Percentiles rank a stretch among this genome's conserved stretches.
These are phyloP conservation scores for Phytophthora melonis DNA, from an alignment of 352 stramenopile genomes.

Conservation along the genomic window DNA sequence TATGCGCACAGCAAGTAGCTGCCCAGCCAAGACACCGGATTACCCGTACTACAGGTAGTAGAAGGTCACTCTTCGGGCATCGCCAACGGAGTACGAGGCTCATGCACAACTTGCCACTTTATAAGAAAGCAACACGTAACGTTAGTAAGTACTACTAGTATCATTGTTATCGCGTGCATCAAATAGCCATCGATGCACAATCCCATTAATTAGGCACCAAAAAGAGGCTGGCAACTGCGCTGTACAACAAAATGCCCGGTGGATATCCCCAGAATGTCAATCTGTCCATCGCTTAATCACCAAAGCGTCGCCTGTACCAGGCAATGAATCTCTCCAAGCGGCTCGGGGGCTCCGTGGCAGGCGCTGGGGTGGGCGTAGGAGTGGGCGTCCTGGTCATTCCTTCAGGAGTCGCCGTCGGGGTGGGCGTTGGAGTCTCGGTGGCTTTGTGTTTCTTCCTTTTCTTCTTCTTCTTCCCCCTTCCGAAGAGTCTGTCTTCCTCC, in stretches of 20 bases:
- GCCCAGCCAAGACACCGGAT: too few relatives aligned
- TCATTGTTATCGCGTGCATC: too few relatives aligned
- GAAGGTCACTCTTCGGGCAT: too few relatives aligned
- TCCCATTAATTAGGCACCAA: too few relatives aligned
- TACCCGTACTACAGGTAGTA: too few relatives aligned
- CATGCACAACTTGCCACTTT: too few relatives aligned
- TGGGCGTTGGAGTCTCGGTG: conserved; percentile 13
- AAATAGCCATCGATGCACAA: too few relatives aligned
- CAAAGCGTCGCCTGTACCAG: not conserved
- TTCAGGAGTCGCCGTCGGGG: conserved; percentile 4
- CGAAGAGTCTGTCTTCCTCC: not conserved
- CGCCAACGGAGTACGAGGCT: too few relatives aligned
- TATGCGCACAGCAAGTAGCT: too few relatives aligned
- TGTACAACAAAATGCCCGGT: not conserved
- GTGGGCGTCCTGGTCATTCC: not conserved
- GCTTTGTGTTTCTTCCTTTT: conserved; percentile 7
- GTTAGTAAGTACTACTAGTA: too few relatives aligned
- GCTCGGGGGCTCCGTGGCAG: not conserved
- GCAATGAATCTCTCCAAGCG: not conserved
- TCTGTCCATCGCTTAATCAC: not conserved
- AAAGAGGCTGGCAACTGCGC: too few relatives aligned
- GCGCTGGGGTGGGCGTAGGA: not conserved
- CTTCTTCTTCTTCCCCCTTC: not conserved
- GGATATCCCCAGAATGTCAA: not conserved
- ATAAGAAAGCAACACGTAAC: too few relatives aligned